Evolutionary conservation across 2,329 filamentous ascomycete genomes (phyloP).

Genomic region (Paecilomyces sp.): DNA sequence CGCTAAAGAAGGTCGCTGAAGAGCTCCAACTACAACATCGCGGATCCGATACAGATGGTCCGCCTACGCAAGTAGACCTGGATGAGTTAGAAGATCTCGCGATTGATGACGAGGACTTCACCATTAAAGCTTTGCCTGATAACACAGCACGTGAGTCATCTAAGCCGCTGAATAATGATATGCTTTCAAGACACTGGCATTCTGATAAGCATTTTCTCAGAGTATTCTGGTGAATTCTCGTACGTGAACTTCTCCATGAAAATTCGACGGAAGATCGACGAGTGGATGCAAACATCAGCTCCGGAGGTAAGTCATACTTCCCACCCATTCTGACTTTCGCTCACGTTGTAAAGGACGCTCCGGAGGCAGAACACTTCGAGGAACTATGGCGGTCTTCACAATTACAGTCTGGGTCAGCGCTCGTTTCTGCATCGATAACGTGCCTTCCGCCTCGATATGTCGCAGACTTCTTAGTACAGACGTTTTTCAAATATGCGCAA

Average conservation of each 20-base stretch:
- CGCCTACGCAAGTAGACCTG: slow-evolving; percentile 22
- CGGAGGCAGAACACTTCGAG: slow-evolving; percentile 32
- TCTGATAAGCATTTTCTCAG: slow-evolving; percentile 9
- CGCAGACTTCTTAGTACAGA: slow-evolving; percentile 35
- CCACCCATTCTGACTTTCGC: not conserved
- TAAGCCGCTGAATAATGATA: not conserved
- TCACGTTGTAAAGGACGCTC: slow-evolving; percentile 20
- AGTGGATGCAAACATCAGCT: slow-evolving; percentile 32
- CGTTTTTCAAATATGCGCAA: slow-evolving; percentile 38
- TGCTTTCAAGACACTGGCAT: slow-evolving; percentile 5
- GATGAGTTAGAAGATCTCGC: slow-evolving; percentile 34
- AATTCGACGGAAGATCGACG: slow-evolving; percentile 35
- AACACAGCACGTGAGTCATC: slow-evolving; percentile 30
- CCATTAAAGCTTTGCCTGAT: slow-evolving; percentile 31
- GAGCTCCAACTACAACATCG: slow-evolving; percentile 34
- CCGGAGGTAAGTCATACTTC: slow-evolving; percentile 21
- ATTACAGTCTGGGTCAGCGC: slow-evolving; percentile 32
- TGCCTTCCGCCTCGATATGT: slow-evolving; percentile 38
- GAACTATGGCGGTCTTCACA: slow-evolving; percentile 37
- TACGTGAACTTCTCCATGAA: slow-evolving; percentile 40
- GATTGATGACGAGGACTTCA: slow-evolving; percentile 35
- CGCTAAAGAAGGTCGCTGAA: slow-evolving; percentile 37
- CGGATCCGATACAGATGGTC: slow-evolving; percentile 22
- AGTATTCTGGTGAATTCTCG: slow-evolving; percentile 40
- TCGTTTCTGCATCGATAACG: slow-evolving; percentile 29